Conservation (phyloP, 257 asterid genomes). For the Solanum bulbocastanum region DNA sequence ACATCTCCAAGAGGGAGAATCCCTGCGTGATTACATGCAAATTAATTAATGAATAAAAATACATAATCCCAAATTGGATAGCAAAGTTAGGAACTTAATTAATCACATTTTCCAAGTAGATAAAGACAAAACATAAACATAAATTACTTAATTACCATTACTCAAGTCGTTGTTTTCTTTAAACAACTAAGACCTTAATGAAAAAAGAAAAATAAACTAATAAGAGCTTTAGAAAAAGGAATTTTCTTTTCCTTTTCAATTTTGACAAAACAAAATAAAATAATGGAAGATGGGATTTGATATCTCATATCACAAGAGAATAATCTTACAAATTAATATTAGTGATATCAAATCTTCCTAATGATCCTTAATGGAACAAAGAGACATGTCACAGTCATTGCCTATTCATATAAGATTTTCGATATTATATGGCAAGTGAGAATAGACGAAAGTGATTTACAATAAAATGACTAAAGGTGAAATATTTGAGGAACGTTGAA, state of each 20-base stretch:
- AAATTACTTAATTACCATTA: background rate
- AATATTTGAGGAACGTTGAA: no score
- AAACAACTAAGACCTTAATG: background rate
- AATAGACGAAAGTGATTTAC: background rate
- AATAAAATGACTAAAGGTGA: background rate
- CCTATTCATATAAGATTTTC: background rate
- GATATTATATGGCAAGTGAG: background rate
- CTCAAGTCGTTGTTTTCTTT: background rate
- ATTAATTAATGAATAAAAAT: background rate
- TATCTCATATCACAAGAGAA: background rate
- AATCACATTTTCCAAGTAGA: background rate
- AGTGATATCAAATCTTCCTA: background rate
- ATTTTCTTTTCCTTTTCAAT: background rate
- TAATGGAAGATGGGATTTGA: background rate
- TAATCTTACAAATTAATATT: background rate
- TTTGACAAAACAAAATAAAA: background rate
- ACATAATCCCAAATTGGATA: background rate
- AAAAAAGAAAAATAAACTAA: background rate
- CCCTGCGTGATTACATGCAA: conserved; percentile 15
- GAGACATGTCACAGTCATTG: background rate
- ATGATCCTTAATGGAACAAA: background rate
- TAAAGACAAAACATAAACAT: background rate
- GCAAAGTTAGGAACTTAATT: background rate
- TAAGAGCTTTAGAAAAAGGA: background rate
- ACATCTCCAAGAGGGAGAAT: conserved; percentile 10